Evolutionary conservation across 805 yeast species (phyloP), one percentile per base, ranked within the genome.

Genomic region (Nadsonia fulvescens): DNA sequence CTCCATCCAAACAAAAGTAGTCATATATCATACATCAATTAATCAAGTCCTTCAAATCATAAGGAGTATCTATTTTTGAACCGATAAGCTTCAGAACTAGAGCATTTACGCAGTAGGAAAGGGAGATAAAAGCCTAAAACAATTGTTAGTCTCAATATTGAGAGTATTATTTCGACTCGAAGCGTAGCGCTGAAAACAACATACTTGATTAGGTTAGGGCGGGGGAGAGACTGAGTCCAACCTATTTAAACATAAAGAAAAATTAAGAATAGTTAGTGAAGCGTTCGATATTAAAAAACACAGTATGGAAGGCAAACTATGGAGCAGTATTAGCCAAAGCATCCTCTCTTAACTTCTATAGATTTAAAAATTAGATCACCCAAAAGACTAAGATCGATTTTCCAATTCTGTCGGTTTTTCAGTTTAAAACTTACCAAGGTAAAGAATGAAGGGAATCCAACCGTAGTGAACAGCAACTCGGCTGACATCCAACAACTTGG

Each of bases 401-500:
- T n/a, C 8, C 9, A 17, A n/a, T 9, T 17, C 19, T 17, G 19
- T 9, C 19, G 8, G 8, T n/a, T n/a, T n/a, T n/a, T n/a, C n/a
- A n/a, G n/a, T n/a, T n/a, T n/a, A 8, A 16, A 5, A 34, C 42
- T 14, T 29, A 38, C 52, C 98, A 42, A 89, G 59, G 61, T 89
- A 89, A 47, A 89, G 61, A 38, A 89, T 73, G 48, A 89, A 76
- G 31, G 98, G 98, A 43, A 89, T 73, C 79, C 93, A 89, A 24
- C 96, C 95, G 54, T 82, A 89, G 56, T 91, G 98, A 32, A 86
- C 77, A 44, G 75, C 64, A 28, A 79, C 76, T 49, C 81, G 78
- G 37, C 93, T 70, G 42, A 79, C 61, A 41, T 77, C 91, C 39
- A 82, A 57, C 36, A 83, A 57, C 51, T 73, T 79, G 49, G 72